phyloP scores from a whole-genome alignment of 1,284 basidiomycete genomes.

The Irpex sp. region DNA sequence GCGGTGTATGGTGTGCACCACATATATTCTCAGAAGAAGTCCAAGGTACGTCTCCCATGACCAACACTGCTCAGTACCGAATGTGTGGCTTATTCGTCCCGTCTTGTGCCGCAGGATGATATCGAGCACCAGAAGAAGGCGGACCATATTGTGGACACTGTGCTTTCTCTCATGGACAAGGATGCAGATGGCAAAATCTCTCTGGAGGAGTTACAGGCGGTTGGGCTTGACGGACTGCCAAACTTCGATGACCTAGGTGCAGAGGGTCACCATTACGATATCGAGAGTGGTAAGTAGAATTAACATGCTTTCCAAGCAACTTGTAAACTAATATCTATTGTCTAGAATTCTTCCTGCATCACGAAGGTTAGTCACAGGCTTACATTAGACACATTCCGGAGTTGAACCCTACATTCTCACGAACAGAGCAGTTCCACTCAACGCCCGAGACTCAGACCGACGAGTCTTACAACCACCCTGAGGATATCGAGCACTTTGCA shows the following conservation, averaged over 20 bases:
- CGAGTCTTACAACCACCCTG: conserved; percentile 90
- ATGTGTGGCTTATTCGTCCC: background rate
- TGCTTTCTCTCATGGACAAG: conserved; percentile 76
- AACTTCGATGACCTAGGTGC: conserved; percentile 87
- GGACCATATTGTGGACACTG: conserved; percentile 72
- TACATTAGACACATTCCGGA: background rate
- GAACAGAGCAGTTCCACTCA: conserved; percentile 86
- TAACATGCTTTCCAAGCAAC: background rate
- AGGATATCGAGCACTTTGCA: conserved; percentile 86
- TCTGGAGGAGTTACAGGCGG: conserved; percentile 76
- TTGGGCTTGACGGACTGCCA: conserved; percentile 79
- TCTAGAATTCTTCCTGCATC: conserved; percentile 85
- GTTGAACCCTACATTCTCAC: background rate
- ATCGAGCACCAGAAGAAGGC: conserved; percentile 84
- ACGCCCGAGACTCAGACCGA: conserved; percentile 98
- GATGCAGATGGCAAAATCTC: conserved; percentile 78
- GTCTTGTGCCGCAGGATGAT: conserved; percentile 49
- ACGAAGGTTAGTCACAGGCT: conserved; percentile 66
- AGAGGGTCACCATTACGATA: conserved; percentile 91
- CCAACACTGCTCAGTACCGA: background rate
- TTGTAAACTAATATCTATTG: conserved; percentile 1
- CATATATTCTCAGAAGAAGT: conserved; percentile 85
- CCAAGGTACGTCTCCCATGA: conserved; percentile 43
- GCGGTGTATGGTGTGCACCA: conserved; percentile 96
- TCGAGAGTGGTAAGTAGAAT: conserved; percentile 70